A percentile compares a stretch with the other conserved stretches of the same genome.
These are phyloP conservation scores for Microbotryum lychnidis-dioicae DNA, from an alignment of 1,284 basidiomycete genomes.

Conservation along the genomic window DNA sequence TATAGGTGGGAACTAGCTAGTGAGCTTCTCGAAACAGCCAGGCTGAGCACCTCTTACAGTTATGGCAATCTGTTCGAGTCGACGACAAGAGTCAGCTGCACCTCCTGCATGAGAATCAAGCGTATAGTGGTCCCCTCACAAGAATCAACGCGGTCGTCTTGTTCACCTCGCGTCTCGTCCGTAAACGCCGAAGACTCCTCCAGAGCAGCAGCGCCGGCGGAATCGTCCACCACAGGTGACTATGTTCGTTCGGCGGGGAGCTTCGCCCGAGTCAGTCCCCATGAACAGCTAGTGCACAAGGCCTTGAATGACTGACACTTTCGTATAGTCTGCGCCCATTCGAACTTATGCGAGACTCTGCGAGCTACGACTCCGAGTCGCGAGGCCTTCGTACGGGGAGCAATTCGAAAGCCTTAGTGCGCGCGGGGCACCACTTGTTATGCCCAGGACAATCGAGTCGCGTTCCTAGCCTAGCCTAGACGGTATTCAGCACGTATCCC, in stretches of 20 bases:
- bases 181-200: constrained; percentile 12
- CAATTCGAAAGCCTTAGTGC: too few relatives aligned
- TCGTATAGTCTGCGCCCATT: constrained; percentile 20
- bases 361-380: background rate
- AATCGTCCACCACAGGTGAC: constrained; percentile 25
- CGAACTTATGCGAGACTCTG: background rate
- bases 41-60: background rate
- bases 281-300: background rate
- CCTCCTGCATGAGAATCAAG: background rate
- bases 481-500: too few relatives aligned
- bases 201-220: constrained; percentile 22
- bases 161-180: constrained; percentile 23
- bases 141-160: constrained; percentile 16
- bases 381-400: background rate
- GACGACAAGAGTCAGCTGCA: background rate
- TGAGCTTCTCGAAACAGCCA: constrained; percentile 1
- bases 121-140: background rate
- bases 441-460: too few relatives aligned
- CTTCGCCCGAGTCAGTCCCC: background rate
- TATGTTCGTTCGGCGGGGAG: background rate
- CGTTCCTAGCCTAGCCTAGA: too few relatives aligned
- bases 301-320: constrained; percentile 9
- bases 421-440: too few relatives aligned
- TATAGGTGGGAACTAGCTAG: background rate
- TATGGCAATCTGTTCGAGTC: constrained; percentile 14